Base-by-base conservation (phyloP, 108 stramenopile genomes). In the Cyclotella distinguenda region DNA sequence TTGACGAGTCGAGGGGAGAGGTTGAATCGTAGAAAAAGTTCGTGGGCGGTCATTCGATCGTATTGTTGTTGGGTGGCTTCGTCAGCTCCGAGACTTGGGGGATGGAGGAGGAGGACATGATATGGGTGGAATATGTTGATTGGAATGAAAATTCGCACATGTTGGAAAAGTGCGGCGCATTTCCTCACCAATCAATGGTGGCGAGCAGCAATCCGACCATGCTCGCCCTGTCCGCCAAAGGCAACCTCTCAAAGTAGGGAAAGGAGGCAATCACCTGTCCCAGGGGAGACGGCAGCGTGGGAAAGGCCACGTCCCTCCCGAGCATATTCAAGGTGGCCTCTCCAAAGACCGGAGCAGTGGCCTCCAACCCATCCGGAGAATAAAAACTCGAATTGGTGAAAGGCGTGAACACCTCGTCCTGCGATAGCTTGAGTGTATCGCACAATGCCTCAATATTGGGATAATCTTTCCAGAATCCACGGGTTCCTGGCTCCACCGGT, bases 401-500 rank as follows among this genome's bases (percentile, higher is more conserved):
- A 34, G 78, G 73, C 6, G 96, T 93, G 66, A 95, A 97, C 11
- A 91, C 68, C 23, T 94, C 83, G 13, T 85, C 55, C 62, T 91
- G 84, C 2, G 65, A 43, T 3, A 97, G 42, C 35, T 72, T 77
- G 25, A 95, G 60, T 62, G 87, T 65, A 21, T 72, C 77, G 47
- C 89, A 89, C 12, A 97, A 73, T 1, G 51, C 54, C 44, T 95
- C 85, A 43, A 97, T 95, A 66, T 97, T 97, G 19, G 96, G 96
- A 74, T 97, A 97, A 47, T 95, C 95, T 76, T 92, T 91, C 95
- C 95, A 97, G 57, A 97, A 95, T 18, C 96, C 96, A 43, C 93
- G 74, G 25, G 86, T 91, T 33, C 96, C 96, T 38, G 86, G 83
- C 54, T 93, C 89, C 12, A 93, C 91, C 28, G 71, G 71, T 68